Evolutionary conservation across 2,329 filamentous ascomycete genomes (phyloP).

Genomic region (Laburnicola sp.): DNA sequence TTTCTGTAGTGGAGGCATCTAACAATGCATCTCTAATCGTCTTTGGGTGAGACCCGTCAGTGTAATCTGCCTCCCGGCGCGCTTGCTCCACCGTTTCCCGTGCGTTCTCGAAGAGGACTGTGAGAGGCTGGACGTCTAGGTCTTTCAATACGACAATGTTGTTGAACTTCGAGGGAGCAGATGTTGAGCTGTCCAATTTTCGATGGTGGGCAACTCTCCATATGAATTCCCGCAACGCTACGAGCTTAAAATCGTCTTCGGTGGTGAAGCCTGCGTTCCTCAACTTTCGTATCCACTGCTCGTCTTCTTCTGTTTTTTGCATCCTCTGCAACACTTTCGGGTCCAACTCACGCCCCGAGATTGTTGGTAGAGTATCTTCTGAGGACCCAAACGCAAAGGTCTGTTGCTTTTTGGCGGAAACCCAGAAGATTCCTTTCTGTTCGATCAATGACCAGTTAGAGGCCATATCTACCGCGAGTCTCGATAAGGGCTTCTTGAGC

Average conservation of each 20-base stretch:
- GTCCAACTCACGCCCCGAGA: conserved; percentile 61
- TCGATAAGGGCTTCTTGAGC: conserved; percentile 78
- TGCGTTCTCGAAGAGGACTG: conserved; percentile 79
- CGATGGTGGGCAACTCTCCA: conserved; percentile 80
- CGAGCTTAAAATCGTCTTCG: conserved; percentile 88
- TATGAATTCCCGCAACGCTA: conserved; percentile 86
- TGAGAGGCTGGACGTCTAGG: conserved; percentile 79
- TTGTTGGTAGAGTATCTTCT: conserved; percentile 56
- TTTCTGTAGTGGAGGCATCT: conserved; percentile 87
- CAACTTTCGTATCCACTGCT: conserved; percentile 85
- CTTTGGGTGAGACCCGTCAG: conserved; percentile 56
- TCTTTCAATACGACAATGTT: conserved; percentile 74
- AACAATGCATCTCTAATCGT: conserved; percentile 89
- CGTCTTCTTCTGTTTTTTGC: conserved; percentile 85
- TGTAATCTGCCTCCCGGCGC: conserved; percentile 35
- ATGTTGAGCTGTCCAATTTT: conserved; percentile 55
- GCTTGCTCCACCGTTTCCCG: conserved; percentile 51
- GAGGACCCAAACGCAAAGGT: conserved; percentile 68
- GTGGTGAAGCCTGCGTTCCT: conserved; percentile 77
- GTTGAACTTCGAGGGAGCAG: conserved; percentile 57
- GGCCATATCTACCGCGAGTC: conserved; percentile 81
- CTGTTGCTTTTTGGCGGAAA: conserved; percentile 68
- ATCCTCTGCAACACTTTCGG: conserved; percentile 64
- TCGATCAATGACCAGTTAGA: conserved; percentile 81
- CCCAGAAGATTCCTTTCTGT: conserved; percentile 88